Percentiles rank a stretch among this genome's conserved stretches.
phyloP scores from a whole-genome alignment of 441 rosid genomes.

The Euphorbia celastroides region DNA sequence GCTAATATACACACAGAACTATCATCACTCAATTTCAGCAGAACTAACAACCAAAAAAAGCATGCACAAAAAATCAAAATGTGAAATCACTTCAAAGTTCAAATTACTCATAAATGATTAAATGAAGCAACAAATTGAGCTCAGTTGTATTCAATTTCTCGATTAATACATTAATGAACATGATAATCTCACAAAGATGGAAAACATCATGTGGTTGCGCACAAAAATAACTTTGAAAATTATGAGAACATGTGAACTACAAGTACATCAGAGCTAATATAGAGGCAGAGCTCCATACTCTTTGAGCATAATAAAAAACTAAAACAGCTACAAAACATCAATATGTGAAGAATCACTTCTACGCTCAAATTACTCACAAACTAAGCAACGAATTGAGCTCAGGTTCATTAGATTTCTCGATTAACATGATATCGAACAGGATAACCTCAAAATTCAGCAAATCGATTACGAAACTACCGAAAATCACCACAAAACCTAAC shows the following conservation, averaged over 20 bases:
- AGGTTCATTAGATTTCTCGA: too few species aligned
- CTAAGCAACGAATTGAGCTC: too few species aligned
- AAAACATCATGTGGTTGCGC: background rate
- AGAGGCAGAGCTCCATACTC: too few species aligned
- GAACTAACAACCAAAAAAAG: background rate
- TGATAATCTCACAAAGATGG: conserved; percentile 1
- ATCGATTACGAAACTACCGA: too few species aligned
- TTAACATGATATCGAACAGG: too few species aligned
- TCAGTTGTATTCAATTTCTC: background rate
- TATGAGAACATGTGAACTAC: too few species aligned
- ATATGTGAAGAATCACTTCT: too few species aligned
- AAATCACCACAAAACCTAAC: background rate
- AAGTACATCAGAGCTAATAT: too few species aligned
- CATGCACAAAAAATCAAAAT: background rate
- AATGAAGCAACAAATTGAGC: background rate
- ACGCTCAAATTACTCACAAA: too few species aligned
- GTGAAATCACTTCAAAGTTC: background rate
- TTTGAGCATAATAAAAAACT: too few species aligned
- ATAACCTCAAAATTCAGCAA: too few species aligned
- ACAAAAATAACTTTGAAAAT: background rate
- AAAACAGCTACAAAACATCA: too few species aligned
- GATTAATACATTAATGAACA: background rate
- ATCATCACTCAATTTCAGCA: background rate
- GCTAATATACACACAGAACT: background rate
- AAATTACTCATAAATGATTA: background rate